Percentiles rank a stretch among this genome's conserved stretches.
Conservation (phyloP, 1,139 yeast species). For the Taphrina flavorubra region DNA sequence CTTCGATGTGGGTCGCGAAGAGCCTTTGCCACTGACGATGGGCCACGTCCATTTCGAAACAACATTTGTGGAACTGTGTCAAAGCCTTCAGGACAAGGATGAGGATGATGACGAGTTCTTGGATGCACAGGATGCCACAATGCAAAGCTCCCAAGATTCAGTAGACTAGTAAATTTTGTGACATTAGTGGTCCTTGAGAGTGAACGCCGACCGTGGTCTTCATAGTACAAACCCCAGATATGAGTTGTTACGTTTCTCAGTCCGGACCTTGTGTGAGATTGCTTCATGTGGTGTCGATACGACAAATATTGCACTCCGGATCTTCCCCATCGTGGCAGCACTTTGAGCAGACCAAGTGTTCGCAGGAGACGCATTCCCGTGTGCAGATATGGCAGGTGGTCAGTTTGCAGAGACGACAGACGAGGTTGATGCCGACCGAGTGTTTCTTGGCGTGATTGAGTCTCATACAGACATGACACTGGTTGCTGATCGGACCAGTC, state of each 20-base stretch:
- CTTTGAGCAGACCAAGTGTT: conserved; percentile 14
- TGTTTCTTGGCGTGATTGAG: conserved; percentile 15
- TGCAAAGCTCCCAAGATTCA: background rate
- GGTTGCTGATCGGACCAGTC: background rate
- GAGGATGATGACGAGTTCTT: background rate
- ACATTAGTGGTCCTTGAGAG: too few relatives aligned
- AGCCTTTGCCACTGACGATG: background rate
- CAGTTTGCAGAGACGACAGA: conserved; percentile 16
- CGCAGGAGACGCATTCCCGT: conserved; percentile 28
- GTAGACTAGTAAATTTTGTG: too few relatives aligned
- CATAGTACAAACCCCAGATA: too few relatives aligned
- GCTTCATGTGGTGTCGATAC: background rate
- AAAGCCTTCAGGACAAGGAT: background rate
- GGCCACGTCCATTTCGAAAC: background rate
- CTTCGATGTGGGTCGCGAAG: conserved; percentile 1
- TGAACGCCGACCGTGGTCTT: too few relatives aligned
- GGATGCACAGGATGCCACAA: background rate
- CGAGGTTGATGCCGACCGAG: conserved; percentile 4
- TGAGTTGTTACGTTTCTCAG: too few relatives aligned
- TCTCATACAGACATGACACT: conserved; percentile 27
- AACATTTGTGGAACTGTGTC: conserved; percentile 5
- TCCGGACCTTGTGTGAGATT: too few relatives aligned
- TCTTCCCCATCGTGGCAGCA: conserved; percentile 30
- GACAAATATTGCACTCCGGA: conserved; percentile 19
- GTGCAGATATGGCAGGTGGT: conserved; percentile 21